Base-by-base conservation (phyloP, 805 yeast genomes). In the Metschnikowia aberdeeniae region DNA sequence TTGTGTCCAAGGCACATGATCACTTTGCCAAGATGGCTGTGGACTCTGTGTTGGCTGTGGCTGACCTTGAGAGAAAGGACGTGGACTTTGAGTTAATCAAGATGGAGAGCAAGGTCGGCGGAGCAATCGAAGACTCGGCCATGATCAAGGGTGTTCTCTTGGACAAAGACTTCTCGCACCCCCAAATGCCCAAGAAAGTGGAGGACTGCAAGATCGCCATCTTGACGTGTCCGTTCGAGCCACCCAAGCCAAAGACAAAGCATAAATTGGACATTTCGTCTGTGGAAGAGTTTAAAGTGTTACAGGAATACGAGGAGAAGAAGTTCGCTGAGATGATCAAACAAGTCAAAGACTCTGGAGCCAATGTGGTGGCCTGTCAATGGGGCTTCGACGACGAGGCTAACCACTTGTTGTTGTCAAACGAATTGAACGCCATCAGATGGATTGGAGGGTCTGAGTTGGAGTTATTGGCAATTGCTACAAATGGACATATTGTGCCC, bases 341-440 rank as follows among this genome's bases (percentile, higher is more conserved):
- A 48, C 70, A 75, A 51, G 95, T 93, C 44, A 90, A 93, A 68
- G 79, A 77, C 22, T 77, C 96, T 0, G 98, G 98, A 34, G 98
- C 99, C 26, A 92, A 90, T 65, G 80, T 92, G 45, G 99, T 92
- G 42, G 92, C 95, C 33, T 93, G 99, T 71, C 99, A 92, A 72
- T 92, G 99, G 99, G 99, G 99, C 13, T 93, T 92, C 59, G 99
- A 92, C 66, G 99, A 92, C 66, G 99, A 92, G 73, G 98, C 98
- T 34, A 92, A 92, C 69, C 97, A 93, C 67, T 70, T 93, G 62
- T 75, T 93, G 49, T 73, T 90, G 56, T 86, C 92, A 58, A 89
- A 92, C 67, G 79, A 87, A 35, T 77, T 93, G 52, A 96, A 97
- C 32, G 98, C 98, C 20, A 93, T 93, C 34, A 82, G 99, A 73